Evolutionary conservation across 495 filamentous ascomycete genomes (phyloP).

Genomic region (Penicillium antarcticum): DNA sequence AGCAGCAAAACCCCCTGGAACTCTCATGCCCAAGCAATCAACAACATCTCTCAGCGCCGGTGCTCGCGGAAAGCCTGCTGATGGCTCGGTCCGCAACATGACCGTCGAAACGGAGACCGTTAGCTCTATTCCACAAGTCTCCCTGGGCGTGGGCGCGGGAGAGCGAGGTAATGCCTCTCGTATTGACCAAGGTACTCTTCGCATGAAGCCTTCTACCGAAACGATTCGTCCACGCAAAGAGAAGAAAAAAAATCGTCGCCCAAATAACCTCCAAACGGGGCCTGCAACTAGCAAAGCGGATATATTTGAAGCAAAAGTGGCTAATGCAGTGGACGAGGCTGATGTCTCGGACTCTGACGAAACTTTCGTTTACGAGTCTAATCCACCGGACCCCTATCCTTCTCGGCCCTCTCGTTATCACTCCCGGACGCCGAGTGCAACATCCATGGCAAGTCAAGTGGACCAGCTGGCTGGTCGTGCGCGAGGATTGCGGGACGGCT

Average conservation of each 20-base stretch:
- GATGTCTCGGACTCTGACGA: constrained; percentile 97
- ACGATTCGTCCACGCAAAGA: constrained; percentile 92
- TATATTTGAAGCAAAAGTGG: constrained; percentile 95
- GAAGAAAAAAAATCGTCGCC: constrained; percentile 78
- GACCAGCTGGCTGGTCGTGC: constrained; percentile 65
- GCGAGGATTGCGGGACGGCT: constrained; percentile 60
- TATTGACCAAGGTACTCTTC: constrained; percentile 66
- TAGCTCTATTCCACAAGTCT: constrained; percentile 85
- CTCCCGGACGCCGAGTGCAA: constrained; percentile 91
- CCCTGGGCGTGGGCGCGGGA: constrained; percentile 63
- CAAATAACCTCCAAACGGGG: constrained; percentile 46
- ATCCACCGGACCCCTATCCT: constrained; percentile 77
- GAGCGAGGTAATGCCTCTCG: constrained; percentile 54
- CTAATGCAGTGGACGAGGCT: constrained; percentile 86
- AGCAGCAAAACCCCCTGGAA: constrained; percentile 16
- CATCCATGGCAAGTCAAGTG: constrained; percentile 80
- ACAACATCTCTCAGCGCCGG: constrained; percentile 45
- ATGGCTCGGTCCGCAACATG: constrained; percentile 85
- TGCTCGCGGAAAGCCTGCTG: constrained; percentile 57
- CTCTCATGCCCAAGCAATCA: constrained; percentile 47
- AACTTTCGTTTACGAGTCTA: constrained; percentile 98
- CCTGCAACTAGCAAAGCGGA: constrained; percentile 92
- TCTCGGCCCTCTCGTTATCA: constrained; percentile 79
- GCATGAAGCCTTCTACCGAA: constrained; percentile 84
- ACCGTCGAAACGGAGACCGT: constrained; percentile 98